Percentiles rank a stretch among this genome's conserved stretches.
Evolutionary conservation across 2,329 filamentous ascomycete species (phyloP).

Genomic region (Rutstroemia sp.): DNA sequence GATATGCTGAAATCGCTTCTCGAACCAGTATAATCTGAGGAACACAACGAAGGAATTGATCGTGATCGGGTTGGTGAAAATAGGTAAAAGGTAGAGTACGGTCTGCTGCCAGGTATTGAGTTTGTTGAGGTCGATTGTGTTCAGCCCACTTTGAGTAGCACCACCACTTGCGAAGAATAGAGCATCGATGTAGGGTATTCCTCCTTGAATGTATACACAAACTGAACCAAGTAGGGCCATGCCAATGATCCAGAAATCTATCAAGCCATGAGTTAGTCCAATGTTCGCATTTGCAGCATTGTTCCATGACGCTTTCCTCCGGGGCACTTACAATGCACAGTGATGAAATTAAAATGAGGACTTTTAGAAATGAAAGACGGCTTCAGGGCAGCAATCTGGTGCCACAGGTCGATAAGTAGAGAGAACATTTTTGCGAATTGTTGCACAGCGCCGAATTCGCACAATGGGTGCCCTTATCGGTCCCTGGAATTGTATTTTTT

Average conservation of each 20-base stretch:
- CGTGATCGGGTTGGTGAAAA: conserved; percentile 75
- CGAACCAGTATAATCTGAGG: conserved; percentile 93
- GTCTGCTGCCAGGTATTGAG: conserved; percentile 68
- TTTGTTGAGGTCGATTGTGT: conserved; percentile 64
- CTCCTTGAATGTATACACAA: conserved; percentile 59
- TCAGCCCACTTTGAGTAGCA: conserved; percentile 88
- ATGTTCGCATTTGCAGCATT: not conserved
- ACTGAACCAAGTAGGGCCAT: conserved; percentile 69
- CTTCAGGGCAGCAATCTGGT: conserved; percentile 42
- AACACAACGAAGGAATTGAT: conserved; percentile 85
- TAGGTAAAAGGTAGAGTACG: conserved; percentile 62
- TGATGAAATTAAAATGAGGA: conserved; percentile 75
- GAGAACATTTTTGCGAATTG: conserved; percentile 19
- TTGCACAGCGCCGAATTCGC: not conserved
- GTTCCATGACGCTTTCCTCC: too few species aligned
- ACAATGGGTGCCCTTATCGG: not conserved
- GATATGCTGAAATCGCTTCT: conserved; percentile 85
- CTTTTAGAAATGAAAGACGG: conserved; percentile 51
- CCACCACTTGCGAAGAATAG: conserved; percentile 81
- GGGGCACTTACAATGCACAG: conserved; percentile 59
- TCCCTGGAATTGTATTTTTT: not conserved
- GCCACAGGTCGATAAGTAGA: conserved; percentile 27
- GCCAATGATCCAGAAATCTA: conserved; percentile 74
- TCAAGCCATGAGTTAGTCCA: not conserved
- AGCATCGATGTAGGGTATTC: conserved; percentile 74